phyloP scores from a whole-genome alignment of 1,139 yeast species.

The Suhomyces terraborum region DNA sequence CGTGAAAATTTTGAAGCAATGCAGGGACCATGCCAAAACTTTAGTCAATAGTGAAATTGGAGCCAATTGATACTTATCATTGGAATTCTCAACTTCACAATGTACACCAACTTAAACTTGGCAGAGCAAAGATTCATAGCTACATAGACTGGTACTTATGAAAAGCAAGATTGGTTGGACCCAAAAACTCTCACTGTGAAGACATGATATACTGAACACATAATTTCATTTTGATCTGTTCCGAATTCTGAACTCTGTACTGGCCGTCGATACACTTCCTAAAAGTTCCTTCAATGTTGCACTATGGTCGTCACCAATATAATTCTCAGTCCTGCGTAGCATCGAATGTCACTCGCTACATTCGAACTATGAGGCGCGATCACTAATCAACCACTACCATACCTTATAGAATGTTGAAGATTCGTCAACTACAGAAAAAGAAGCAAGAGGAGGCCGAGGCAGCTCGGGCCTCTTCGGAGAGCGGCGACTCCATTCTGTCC shows the following conservation, averaged over 20 bases:
- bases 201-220: too few relatives aligned
- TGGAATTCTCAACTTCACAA: too few relatives aligned
- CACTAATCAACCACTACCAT: background rate
- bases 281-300: too few relatives aligned
- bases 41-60: background rate
- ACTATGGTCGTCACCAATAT: too few relatives aligned
- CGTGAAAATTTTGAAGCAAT: background rate
- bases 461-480: conserved; percentile 15
- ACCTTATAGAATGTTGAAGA: conserved; percentile 43
- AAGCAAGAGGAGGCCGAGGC: conserved; percentile 48
- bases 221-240: too few relatives aligned
- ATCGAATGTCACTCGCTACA: background rate
- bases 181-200: too few relatives aligned
- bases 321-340: background rate
- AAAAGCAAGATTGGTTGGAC: too few relatives aligned
- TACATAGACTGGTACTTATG: too few relatives aligned
- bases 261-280: too few relatives aligned
- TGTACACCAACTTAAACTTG: too few relatives aligned
- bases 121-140: too few relatives aligned
- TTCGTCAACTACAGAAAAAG: conserved; percentile 61
- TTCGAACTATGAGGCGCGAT: background rate
- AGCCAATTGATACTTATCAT: background rate
- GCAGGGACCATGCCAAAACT: background rate
- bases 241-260: too few relatives aligned
- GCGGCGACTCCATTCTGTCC: conserved; percentile 1